Conservation (phyloP, 1,284 basidiomycete genomes). For the Termitomyces sp. region DNA sequence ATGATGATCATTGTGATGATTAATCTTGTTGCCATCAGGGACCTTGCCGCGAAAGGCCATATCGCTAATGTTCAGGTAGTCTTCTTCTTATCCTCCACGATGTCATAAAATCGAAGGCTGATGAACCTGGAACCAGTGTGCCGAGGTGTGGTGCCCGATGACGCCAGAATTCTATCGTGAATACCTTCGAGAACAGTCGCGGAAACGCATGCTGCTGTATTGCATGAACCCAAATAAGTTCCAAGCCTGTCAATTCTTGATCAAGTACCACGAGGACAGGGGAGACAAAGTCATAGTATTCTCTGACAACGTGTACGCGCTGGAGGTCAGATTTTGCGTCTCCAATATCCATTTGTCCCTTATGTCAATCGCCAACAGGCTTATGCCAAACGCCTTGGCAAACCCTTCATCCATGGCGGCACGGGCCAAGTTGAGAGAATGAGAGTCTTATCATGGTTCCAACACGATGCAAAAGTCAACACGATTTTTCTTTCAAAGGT, state of each 20-base stretch:
- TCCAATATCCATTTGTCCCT: conserved; percentile 1
- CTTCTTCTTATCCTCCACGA: conserved; percentile 7
- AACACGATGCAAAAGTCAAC: conserved; percentile 93
- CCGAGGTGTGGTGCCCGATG: conserved; percentile 99
- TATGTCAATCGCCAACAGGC: conserved; percentile 50
- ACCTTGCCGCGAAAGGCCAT: conserved; percentile 97
- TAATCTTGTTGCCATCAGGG: conserved; percentile 36
- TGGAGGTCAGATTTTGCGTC: conserved; percentile 65
- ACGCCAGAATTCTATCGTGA: conserved; percentile 99
- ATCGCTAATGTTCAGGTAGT: conserved; percentile 97
- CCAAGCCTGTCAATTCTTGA: conserved; percentile 97
- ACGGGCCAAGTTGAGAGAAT: conserved; percentile 96
- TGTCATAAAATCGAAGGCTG: not conserved
- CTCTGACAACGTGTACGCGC: conserved; percentile 95
- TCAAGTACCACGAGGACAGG: conserved; percentile 96
- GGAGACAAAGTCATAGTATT: conserved; percentile 99
- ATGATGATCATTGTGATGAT: conserved; percentile 3
- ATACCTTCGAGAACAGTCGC: conserved; percentile 88
- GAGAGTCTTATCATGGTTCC: conserved; percentile 92
- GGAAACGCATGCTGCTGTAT: conserved; percentile 94
- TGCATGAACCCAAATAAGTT: conserved; percentile 99
- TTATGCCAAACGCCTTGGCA: conserved; percentile 91
- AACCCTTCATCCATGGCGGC: conserved; percentile 95
- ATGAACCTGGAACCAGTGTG: conserved; percentile 57
- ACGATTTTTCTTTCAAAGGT: conserved; percentile 99